A percentile compares a stretch with the other conserved stretches of the same genome.
phyloP scores from a whole-genome alignment of 225 moss, liverwort and hornwort species.

The Pleurozium schreberi region DNA sequence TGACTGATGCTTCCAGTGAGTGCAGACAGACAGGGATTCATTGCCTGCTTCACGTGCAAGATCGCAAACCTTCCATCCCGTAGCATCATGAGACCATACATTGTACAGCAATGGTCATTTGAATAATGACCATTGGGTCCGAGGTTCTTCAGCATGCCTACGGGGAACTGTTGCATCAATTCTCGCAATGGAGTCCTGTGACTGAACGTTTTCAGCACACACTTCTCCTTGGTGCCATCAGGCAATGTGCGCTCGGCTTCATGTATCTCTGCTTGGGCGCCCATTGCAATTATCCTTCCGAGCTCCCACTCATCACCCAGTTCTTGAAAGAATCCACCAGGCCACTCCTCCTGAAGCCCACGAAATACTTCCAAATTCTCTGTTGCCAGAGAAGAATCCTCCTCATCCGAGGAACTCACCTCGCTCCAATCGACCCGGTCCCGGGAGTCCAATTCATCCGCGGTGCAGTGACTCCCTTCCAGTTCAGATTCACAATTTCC shows the following conservation, averaged over 20 bases:
- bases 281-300: neutral
- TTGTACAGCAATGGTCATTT: neutral
- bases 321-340: neutral
- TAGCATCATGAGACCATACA: neutral
- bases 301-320: neutral
- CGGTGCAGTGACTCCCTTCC: too few relatives aligned
- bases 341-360: rapidly evolving
- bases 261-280: neutral
- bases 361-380: neutral
- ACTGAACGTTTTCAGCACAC: neutral
- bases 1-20: neutral
- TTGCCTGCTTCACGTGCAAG: too few relatives aligned
- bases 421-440: too few relatives aligned
- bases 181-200: rapidly evolving
- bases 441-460: too few relatives aligned
- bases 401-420: too few relatives aligned
- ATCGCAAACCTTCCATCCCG: neutral
- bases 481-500: too few relatives aligned
- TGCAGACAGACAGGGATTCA: neutral
- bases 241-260: neutral
- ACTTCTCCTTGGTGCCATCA: neutral
- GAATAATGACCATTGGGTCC: neutral
- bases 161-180: rapidly evolving
- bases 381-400: neutral
- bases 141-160: rapidly evolving